phyloP scores from a whole-genome alignment of 768 basidiomycete species.

The Cantharellus anzutake region DNA sequence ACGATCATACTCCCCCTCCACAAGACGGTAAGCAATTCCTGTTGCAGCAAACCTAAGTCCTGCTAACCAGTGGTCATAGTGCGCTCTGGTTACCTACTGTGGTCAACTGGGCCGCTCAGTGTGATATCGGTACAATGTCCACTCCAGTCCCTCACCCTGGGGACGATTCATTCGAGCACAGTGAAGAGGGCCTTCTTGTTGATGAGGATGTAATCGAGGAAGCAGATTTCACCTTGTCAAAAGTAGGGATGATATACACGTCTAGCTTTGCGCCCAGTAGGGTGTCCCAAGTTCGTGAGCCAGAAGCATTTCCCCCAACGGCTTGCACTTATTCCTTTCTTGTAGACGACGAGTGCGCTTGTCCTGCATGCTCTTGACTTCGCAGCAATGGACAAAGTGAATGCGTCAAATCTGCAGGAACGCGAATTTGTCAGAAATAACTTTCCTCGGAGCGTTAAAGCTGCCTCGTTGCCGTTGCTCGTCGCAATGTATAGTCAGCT shows the following conservation, averaged over 20 bases:
- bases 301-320: no score
- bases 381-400: neutral
- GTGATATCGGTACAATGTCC: constrained; percentile 11
- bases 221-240: constrained; percentile 19
- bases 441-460: constrained; percentile 25
- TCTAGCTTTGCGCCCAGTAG: neutral
- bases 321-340: no score
- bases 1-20: constrained; percentile 38
- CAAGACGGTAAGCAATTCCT: constrained; percentile 32
- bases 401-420: neutral
- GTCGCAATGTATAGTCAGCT: constrained; percentile 42
- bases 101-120: constrained; percentile 17
- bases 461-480: constrained; percentile 35
- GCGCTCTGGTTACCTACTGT: constrained; percentile 15
- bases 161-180: neutral
- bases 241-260: neutral
- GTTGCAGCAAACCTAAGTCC: neutral
- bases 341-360: no score
- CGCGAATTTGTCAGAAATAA: constrained; percentile 17
- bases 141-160: constrained; percentile 14
- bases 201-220: constrained; percentile 23
- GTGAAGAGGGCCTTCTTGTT: neutral
- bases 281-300: neutral
- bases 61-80: constrained; percentile 7
- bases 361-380: neutral